Conservation (phyloP, 768 basidiomycete genomes). For the Boletus reticulatus region DNA sequence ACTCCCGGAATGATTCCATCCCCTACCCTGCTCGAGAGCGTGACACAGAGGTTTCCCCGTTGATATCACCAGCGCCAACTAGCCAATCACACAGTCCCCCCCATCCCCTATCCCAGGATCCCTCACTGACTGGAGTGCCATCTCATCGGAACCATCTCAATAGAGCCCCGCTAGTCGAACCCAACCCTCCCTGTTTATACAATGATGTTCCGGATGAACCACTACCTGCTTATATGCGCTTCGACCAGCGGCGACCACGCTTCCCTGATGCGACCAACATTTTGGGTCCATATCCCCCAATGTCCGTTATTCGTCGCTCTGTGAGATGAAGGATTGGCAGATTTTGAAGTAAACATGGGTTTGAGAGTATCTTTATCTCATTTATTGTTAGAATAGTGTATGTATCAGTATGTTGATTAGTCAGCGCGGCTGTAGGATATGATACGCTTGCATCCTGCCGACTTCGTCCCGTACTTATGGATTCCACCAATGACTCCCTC, state of each 20-base stretch:
- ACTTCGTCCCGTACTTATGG: neutral
- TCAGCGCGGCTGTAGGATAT: no score
- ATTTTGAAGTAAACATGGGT: no score
- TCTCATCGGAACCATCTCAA: neutral
- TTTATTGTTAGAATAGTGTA: no score
- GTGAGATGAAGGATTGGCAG: neutral
- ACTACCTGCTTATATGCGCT: constrained; percentile 28
- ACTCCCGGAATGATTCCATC: constrained; percentile 3
- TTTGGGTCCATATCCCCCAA: constrained; percentile 29
- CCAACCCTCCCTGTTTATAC: neutral
- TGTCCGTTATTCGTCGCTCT: constrained; percentile 9
- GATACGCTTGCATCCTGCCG: no score
- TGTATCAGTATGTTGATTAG: no score
- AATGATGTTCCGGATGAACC: constrained; percentile 3
- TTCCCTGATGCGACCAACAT: constrained; percentile 17
- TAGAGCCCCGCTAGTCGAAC: neutral
- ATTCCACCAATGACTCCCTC: constrained; percentile 39
- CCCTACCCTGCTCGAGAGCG: neutral
- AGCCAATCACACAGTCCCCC: neutral
- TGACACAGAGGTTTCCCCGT: neutral
- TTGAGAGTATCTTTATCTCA: no score
- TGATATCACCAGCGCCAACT: neutral
- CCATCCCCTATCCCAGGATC: constrained; percentile 12
- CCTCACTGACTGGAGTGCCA: constrained; percentile 18
- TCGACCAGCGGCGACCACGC: constrained; percentile 21